Evolutionary conservation across 768 basidiomycete species (phyloP), one percentile per base, ranked within the genome.

Genomic region (Kondoa malvinella): DNA sequence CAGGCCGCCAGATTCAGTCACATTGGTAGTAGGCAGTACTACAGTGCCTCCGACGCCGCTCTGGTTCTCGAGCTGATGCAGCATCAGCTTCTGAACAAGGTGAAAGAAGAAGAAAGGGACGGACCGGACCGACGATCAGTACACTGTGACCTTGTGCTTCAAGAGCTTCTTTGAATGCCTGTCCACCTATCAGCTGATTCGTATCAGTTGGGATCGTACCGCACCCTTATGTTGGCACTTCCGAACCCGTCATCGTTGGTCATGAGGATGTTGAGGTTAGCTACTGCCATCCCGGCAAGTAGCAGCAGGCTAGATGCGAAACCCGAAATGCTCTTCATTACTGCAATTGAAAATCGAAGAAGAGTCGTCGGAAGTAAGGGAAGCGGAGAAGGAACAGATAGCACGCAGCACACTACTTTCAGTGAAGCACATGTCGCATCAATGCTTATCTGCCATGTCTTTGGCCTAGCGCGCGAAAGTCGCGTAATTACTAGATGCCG

Each of bases 201-300:
- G n/a, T n/a, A n/a, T n/a, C n/a, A n/a, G n/a, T n/a, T n/a, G n/a
- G n/a, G n/a, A n/a, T n/a, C n/a, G n/a, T n/a, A n/a, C n/a, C n/a
- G n/a, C n/a, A n/a, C n/a, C n/a, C n/a, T n/a, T n/a, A 68, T 65
- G 31, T 68, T 68, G 65, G 68, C 68, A 65, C 32, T 40, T 16
- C 27, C 68, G 56, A 63, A 68, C 12, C 66, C 66, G 40, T 67
- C 66, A 65, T 67, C 66, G 32, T 67, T 67, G 2, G 57, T 58
- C n/a, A 67, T 57, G 63, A 67, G 50, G 58, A 67, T 67, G 50
- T 67, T 67, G 29, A 67, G 63, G 25, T 67, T 25, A 60, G 58
- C 58, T 4, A n/a, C 29, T 60, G 58, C 58, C 8, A 30, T 60
- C 27, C 57, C 34, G 12, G 63, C 63, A 8, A 50, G 21, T 12